Conservation (phyloP, 192 early-diverging fungal genomes). For the Rhizophagus clarus region DNA sequence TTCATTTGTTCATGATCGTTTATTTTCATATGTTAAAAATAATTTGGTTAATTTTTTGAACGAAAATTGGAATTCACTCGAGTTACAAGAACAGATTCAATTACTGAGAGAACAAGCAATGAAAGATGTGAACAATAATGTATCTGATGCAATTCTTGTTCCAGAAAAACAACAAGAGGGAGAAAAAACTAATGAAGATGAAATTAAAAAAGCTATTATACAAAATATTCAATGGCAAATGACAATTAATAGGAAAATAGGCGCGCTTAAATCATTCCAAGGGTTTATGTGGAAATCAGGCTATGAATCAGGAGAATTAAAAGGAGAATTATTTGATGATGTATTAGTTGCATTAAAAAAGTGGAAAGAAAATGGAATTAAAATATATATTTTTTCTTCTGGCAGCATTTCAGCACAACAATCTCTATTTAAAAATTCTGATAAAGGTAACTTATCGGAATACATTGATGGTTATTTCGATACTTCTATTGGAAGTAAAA, state of each 20-base stretch:
- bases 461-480: slow-evolving; percentile 90
- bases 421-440: slow-evolving; percentile 82
- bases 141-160: slow-evolving; percentile 46
- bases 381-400: slow-evolving; percentile 95
- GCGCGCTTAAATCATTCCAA: slow-evolving; percentile 86
- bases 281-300: slow-evolving; percentile 96
- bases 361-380: slow-evolving; percentile 64
- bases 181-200: slow-evolving; percentile 44
- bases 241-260: slow-evolving; percentile 85
- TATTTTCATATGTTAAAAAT: slow-evolving; percentile 87
- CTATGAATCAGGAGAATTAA: slow-evolving; percentile 74
- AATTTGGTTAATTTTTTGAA: slow-evolving; percentile 70
- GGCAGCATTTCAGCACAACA: slow-evolving; percentile 95
- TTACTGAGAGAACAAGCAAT: slow-evolving; percentile 53
- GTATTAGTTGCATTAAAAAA: slow-evolving; percentile 75
- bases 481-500: slow-evolving; percentile 85
- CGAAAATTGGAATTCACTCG: slow-evolving; percentile 47
- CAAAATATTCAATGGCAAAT: slow-evolving; percentile 85
- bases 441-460: slow-evolving; percentile 75
- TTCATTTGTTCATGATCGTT: slow-evolving; percentile 89
- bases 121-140: slow-evolving; percentile 48
- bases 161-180: slow-evolving; percentile 35
- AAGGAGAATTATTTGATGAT: slow-evolving; percentile 84
- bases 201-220: slow-evolving; percentile 56
- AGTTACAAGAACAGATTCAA: slow-evolving; percentile 47